phyloP scores from a whole-genome alignment of 306 rosid genomes.

The Potentilla sterilis region DNA sequence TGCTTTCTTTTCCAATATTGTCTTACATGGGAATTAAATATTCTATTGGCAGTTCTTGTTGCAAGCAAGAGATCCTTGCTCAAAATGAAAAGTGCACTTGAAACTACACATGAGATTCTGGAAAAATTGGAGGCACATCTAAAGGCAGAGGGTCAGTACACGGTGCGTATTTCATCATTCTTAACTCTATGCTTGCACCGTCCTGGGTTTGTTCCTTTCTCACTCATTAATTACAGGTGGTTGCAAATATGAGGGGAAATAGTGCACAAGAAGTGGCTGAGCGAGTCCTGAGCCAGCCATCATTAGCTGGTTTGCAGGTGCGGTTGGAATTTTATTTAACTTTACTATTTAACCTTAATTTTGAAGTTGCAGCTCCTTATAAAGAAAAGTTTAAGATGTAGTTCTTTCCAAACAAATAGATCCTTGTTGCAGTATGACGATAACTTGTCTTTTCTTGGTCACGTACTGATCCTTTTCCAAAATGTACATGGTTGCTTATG shows the following conservation, averaged over 20 bases:
- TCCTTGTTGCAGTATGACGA: neutral
- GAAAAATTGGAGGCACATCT: slow-evolving; percentile 94
- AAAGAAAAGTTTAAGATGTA: neutral
- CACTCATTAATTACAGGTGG: slow-evolving; percentile 50
- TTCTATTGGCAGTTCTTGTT: slow-evolving; percentile 79
- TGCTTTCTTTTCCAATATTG: slow-evolving; percentile 20
- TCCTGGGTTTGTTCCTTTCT: slow-evolving; percentile 6
- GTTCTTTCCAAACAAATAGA: neutral
- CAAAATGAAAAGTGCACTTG: slow-evolving; percentile 71
- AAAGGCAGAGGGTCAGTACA: slow-evolving; percentile 77
- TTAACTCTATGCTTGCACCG: neutral
- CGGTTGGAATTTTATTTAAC: slow-evolving; percentile 20
- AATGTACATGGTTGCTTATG: slow-evolving; percentile 15
- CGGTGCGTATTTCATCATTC: slow-evolving; percentile 42
- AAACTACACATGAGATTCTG: slow-evolving; percentile 86
- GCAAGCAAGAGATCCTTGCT: slow-evolving; percentile 81
- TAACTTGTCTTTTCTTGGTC: slow-evolving; percentile 5
- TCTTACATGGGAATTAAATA: slow-evolving; percentile 31
- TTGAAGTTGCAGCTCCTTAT: neutral
- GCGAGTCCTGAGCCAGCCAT: slow-evolving; percentile 78
- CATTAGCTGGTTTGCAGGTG: slow-evolving; percentile 89
- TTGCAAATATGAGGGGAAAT: slow-evolving; percentile 93
- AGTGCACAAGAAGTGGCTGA: slow-evolving; percentile 89
- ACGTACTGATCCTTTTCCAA: slow-evolving; percentile 5
- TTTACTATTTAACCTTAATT: neutral